Percentiles rank a stretch among this genome's conserved stretches.
These are phyloP conservation scores for Mollisiaceae sp. DNA, from an alignment of 2,329 filamentous ascomycete genomes.

Conservation along the genomic window DNA sequence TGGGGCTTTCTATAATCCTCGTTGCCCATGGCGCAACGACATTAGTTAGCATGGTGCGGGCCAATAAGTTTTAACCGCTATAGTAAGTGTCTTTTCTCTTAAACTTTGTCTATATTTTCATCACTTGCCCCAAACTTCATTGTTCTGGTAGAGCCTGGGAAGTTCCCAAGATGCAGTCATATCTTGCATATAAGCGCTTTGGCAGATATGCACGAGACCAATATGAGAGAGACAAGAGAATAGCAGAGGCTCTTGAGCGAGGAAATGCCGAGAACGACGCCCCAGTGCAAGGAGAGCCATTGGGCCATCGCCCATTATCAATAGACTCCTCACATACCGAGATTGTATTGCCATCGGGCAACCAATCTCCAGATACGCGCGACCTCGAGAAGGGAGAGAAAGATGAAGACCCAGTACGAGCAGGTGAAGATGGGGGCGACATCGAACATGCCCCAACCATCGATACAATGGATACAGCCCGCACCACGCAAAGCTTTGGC, in stretches of 20 bases:
- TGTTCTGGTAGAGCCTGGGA: not conserved
- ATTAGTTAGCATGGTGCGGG: not conserved
- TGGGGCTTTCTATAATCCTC: not conserved
- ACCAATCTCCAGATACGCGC: constrained; percentile 16
- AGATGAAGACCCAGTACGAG: constrained; percentile 10
- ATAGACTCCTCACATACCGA: constrained; percentile 22
- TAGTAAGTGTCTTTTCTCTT: not conserved
- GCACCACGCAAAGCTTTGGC: constrained; percentile 29
- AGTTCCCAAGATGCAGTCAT: constrained; percentile 30
- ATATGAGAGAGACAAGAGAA: constrained; percentile 32
- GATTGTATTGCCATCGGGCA: not conserved
- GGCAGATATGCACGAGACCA: constrained; percentile 26
- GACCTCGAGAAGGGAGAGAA: constrained; percentile 33
- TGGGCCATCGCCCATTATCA: constrained; percentile 25
- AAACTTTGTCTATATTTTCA: not conserved
- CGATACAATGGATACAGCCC: constrained; percentile 7
- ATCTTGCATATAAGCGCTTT: constrained; percentile 32
- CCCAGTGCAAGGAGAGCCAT: not conserved
- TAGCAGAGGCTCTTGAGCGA: constrained; percentile 30
- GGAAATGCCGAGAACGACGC: constrained; percentile 29
- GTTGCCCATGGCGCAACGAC: not conserved
- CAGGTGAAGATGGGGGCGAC: constrained; percentile 13
- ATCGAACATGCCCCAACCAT: constrained; percentile 18
- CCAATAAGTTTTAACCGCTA: not conserved
- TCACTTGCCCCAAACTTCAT: not conserved